Evolutionary conservation across 2,329 filamentous ascomycete species (phyloP), one percentile per base, ranked within the genome.

Genomic region (Venturia aucupariae): DNA sequence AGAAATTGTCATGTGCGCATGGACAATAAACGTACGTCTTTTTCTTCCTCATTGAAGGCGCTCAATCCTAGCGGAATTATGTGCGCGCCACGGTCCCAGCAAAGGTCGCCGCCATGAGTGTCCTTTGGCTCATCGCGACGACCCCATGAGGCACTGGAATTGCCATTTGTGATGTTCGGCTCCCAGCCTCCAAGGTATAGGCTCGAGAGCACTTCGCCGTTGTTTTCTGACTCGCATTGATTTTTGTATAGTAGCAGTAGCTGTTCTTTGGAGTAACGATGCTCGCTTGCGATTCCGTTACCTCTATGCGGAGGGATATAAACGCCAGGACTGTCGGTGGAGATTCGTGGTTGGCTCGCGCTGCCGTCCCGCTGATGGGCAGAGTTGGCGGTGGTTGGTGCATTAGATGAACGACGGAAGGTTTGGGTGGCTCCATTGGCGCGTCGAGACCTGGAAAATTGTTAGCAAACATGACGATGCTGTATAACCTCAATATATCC

Each of bases 71-170:
- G 80, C 7, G 92, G 91, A 68, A 84, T 82, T 55, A 86, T 81
- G 63, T 83, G 82, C 30, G 90, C 91, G 66, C 83, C 82, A 65
- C 83, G 77, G 72, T 96, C 90, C 94, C 93, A 99, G 75, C 92
- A 97, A 51, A 93, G 85, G 67, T 94, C 91, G n/a, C 92, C 90
- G 55, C 93, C 92, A 65, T 86, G 86, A 67, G 83, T 80, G 67
- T 89, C 86, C 73, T 91, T 88, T 66, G 83, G 71, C 60, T 77
- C 83, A 68, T 97, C 92, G 65, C 84, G 84, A 75, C 92, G 91
- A 62, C 89, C 90, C 91, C 91, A 96, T 63, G 84, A 83, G 32
- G 74, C 72, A 60, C 71, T 79, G 71, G 75, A 81, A 71, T 73
- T 71, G 39, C 87, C 86, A 69, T 91, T 92, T 48, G 85, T 78